Conservation (phyloP, 1,284 basidiomycete species). For the Mycosarcoma maydis region DNA sequence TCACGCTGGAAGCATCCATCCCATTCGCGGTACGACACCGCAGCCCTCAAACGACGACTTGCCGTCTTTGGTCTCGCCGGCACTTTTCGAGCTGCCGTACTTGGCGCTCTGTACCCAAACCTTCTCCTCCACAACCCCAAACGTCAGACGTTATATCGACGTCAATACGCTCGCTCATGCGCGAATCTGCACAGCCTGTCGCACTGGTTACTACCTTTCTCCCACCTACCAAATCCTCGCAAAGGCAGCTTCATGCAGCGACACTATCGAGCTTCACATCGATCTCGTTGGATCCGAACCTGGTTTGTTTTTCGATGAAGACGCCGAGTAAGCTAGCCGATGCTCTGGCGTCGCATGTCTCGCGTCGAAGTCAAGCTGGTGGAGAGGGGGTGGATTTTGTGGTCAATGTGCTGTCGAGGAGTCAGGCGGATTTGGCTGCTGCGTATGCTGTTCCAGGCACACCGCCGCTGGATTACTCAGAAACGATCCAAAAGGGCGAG, state of each 20-base stretch:
- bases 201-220: slow-evolving; percentile 36
- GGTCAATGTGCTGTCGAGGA: slow-evolving; percentile 6
- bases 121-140: neutral
- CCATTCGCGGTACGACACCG: neutral
- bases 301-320: slow-evolving; percentile 34
- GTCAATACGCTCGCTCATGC: slow-evolving; percentile 33
- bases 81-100: neutral
- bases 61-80: neutral
- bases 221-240: neutral
- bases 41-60: neutral
- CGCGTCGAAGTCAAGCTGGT: no score
- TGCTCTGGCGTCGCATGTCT: slow-evolving; percentile 7
- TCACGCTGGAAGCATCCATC: slow-evolving; percentile 18
- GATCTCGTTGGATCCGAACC: slow-evolving; percentile 28
- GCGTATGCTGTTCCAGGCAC: slow-evolving; percentile 31
- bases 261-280: slow-evolving; percentile 41
- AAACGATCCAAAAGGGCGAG: neutral
- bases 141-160: neutral
- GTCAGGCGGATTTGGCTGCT: slow-evolving; percentile 14
- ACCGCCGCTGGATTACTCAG: slow-evolving; percentile 1
- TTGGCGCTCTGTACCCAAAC: neutral
- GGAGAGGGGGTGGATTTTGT: slow-evolving; percentile 17
- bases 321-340: slow-evolving; percentile 32
- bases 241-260: slow-evolving; percentile 43
- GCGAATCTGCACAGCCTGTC: slow-evolving; percentile 36